Evolutionary conservation across 169 alveolate genomes (phyloP).

Genomic region (Cryptosporidium viatorum): DNA sequence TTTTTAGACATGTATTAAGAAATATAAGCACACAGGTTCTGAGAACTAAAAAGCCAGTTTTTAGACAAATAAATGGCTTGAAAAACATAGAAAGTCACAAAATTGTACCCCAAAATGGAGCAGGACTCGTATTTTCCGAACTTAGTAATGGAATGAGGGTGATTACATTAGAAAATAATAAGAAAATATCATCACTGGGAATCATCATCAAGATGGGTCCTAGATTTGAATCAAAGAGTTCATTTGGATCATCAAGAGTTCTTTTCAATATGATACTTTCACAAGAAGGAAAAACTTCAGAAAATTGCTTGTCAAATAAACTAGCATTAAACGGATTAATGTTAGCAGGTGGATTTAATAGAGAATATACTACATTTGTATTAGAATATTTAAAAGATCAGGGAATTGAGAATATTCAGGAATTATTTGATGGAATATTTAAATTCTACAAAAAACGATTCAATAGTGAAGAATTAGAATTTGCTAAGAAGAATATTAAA

Average conservation of each 20-base stretch:
- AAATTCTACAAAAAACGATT: constrained; percentile 8
- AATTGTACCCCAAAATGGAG: not conserved
- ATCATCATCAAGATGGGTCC: constrained; percentile 36
- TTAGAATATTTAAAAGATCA: constrained; percentile 27
- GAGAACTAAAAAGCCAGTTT: constrained; percentile 32
- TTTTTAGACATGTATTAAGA: constrained; percentile 23
- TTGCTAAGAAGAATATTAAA: not conserved
- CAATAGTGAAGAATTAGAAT: constrained; percentile 12
- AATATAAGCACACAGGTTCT: constrained; percentile 21
- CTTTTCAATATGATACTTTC: constrained; percentile 24
- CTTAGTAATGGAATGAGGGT: constrained; percentile 46
- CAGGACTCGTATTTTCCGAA: constrained; percentile 27
- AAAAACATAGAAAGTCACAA: not conserved
- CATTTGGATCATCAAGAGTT: constrained; percentile 36
- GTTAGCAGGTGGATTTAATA: not conserved
- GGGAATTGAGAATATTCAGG: not conserved
- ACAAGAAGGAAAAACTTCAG: not conserved
- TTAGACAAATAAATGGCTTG: constrained; percentile 6
- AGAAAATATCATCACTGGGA: constrained; percentile 5
- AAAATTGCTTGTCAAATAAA: not conserved
- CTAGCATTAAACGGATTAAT: constrained; percentile 28
- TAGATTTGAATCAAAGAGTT: constrained; percentile 39
- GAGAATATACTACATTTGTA: constrained; percentile 33
- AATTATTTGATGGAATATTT: constrained; percentile 30
- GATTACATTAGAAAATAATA: constrained; percentile 14